These are phyloP conservation scores for Starmera stellimalicola DNA, from an alignment of 1,139 yeast species.

Conservation along the genomic window DNA sequence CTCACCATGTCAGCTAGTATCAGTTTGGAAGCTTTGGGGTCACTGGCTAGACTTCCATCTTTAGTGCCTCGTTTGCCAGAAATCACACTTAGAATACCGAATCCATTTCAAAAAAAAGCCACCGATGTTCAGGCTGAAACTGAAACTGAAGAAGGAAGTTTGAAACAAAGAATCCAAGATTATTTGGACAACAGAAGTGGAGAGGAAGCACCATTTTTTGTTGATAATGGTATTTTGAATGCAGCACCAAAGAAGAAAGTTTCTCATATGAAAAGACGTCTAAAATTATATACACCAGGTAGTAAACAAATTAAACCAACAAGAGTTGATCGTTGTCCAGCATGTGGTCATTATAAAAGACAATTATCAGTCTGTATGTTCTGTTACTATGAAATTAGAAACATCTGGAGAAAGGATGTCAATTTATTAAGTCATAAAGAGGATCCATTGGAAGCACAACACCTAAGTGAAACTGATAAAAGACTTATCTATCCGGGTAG, in stretches of 20 bases:
- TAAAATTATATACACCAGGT: conserved; percentile 74
- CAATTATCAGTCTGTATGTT: conserved; percentile 89
- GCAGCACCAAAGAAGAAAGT: conserved; percentile 95
- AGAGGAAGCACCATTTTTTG: conserved; percentile 19
- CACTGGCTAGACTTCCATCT: not conserved
- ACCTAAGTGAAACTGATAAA: conserved; percentile 54
- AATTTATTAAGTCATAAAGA: conserved; percentile 7
- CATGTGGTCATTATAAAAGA: conserved; percentile 89
- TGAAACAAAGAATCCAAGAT: conserved; percentile 17
- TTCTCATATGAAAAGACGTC: conserved; percentile 79
- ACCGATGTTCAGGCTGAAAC: conserved; percentile 3
- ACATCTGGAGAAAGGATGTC: conserved; percentile 54
- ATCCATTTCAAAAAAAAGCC: conserved; percentile 8
- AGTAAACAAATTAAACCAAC: conserved; percentile 70
- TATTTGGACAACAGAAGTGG: conserved; percentile 12
- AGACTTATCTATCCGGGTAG: conserved; percentile 72
- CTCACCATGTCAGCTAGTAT: too few relatives aligned
- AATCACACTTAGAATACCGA: conserved; percentile 16
- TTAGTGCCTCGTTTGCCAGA: conserved; percentile 16
- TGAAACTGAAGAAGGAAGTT: conserved; percentile 3
- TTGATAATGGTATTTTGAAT: conserved; percentile 56
- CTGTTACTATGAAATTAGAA: conserved; percentile 75
- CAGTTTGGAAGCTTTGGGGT: not conserved
- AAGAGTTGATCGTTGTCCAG: conserved; percentile 83
- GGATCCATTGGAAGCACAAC: conserved; percentile 26